These are phyloP conservation scores for Xylaria sp. DNA, from an alignment of 2,329 filamentous ascomycete genomes.

Conservation along the genomic window DNA sequence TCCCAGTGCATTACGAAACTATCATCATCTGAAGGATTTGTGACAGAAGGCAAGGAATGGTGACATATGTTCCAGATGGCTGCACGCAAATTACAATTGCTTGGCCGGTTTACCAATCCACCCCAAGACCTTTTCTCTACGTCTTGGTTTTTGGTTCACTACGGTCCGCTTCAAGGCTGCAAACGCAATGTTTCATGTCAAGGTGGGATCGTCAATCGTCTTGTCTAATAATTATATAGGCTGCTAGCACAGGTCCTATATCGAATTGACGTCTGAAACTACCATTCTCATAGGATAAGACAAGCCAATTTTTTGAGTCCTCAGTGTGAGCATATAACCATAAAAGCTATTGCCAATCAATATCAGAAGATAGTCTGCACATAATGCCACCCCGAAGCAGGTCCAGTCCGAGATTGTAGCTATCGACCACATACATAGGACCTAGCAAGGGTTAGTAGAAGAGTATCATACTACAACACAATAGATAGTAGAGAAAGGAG, in stretches of 20 bases:
- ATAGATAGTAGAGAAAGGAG: not conserved
- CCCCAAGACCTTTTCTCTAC: not conserved
- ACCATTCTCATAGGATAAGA: not conserved
- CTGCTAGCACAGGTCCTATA: not conserved
- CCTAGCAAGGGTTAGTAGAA: not conserved
- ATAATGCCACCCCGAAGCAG: not conserved
- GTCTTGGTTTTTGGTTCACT: not conserved
- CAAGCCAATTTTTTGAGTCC: not conserved
- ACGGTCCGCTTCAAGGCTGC: not conserved
- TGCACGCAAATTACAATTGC: not conserved
- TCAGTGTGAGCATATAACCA: not conserved
- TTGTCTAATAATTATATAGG: not conserved
- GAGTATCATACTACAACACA: not conserved
- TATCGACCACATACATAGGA: not conserved
- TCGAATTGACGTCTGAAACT: not conserved
- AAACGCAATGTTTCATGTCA: not conserved
- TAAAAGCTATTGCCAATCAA: not conserved
- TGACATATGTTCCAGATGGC: conserved; percentile 6
- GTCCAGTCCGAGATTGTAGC: not conserved
- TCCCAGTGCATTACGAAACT: conserved; percentile 16
- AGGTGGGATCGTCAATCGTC: not conserved
- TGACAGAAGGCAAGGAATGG: conserved; percentile 6
- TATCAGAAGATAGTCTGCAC: not conserved
- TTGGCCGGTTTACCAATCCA: conserved; percentile 1
- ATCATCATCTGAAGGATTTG: not conserved